These are phyloP conservation scores for Hyaloperonospora arabidopsidis DNA, from an alignment of 352 stramenopile genomes.

Conservation along the genomic window DNA sequence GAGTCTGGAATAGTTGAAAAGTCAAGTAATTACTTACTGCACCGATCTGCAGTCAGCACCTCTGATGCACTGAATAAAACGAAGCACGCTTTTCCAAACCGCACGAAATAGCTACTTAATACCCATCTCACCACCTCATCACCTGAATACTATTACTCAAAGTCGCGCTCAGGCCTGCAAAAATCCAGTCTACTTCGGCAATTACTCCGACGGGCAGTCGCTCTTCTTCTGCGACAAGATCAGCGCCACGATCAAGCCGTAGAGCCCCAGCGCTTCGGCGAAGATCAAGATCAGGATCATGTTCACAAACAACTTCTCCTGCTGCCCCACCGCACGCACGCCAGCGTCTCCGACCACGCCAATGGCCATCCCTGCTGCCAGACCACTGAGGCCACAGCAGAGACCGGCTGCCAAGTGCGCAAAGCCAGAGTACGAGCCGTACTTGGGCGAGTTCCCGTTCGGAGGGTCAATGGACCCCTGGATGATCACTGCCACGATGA, in stretches of 20 bases:
- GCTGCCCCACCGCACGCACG: constrained; percentile 93
- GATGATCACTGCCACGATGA: constrained; percentile 93
- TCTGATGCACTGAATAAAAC: too few relatives aligned
- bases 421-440: constrained; percentile 92
- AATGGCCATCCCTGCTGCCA: constrained; percentile 92
- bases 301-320: constrained; percentile 97
- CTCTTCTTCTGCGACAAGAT: constrained; percentile 85
- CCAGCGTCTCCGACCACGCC: constrained; percentile 94
- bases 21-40: too few relatives aligned
- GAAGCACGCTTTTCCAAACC: too few relatives aligned
- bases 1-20: too few relatives aligned
- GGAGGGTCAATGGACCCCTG: constrained; percentile 86
- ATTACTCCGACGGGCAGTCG: constrained; percentile 39
- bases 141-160: too few relatives aligned
- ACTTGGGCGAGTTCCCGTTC: constrained; percentile 59
- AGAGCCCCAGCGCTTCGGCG: constrained; percentile 94
- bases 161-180: too few relatives aligned
- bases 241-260: constrained; percentile 93
- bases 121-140: too few relatives aligned
- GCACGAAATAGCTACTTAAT: too few relatives aligned
- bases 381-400: constrained; percentile 89
- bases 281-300: constrained; percentile 99
- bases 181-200: not conserved
- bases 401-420: constrained; percentile 91
- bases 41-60: too few relatives aligned